These are phyloP conservation scores for Scenedesmus sp. DNA, from an alignment of 163 green algal genomes.

Conservation along the genomic window DNA sequence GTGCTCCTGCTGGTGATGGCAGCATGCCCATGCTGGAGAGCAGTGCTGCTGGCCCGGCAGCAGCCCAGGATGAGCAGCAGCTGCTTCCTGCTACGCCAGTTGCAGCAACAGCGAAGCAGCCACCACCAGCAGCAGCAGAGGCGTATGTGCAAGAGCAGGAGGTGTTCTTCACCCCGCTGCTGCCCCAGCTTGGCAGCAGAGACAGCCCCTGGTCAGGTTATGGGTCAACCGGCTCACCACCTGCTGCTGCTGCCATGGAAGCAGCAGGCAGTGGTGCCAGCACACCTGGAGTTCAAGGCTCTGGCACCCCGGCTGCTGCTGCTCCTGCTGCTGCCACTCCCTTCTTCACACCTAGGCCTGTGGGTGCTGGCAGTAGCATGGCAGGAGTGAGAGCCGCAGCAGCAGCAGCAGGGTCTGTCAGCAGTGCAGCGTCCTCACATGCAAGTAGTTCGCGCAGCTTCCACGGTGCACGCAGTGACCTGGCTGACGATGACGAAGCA, in stretches of 20 bases:
- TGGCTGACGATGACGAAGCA: constrained; percentile 31
- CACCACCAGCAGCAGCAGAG: not conserved
- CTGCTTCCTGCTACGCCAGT: not conserved
- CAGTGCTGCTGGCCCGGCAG: not conserved
- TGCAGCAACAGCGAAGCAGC: not conserved
- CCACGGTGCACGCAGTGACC: not conserved
- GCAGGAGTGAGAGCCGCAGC: not conserved
- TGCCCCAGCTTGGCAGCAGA: constrained; percentile 2
- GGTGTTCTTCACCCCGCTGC: constrained; percentile 21
- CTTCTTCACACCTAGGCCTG: constrained; percentile 36
- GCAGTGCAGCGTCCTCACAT: constrained; percentile 2
- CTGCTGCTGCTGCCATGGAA: not conserved
- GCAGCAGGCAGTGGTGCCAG: not conserved
- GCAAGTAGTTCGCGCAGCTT: not conserved
- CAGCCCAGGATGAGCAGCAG: constrained; percentile 3
- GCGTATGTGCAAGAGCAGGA: not conserved
- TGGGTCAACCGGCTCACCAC: not conserved
- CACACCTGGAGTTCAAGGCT: not conserved
- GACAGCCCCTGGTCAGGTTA: not conserved
- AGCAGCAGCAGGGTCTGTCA: not conserved
- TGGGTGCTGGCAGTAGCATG: too few relatives aligned
- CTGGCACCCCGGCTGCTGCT: not conserved
- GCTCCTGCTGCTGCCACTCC: not conserved
- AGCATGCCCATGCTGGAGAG: not conserved
- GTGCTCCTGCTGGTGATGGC: not conserved